A percentile compares a stretch with the other conserved stretches of the same genome.
Evolutionary conservation across 2,329 filamentous ascomycete genomes (phyloP).

Genomic region (Capronia americana): DNA sequence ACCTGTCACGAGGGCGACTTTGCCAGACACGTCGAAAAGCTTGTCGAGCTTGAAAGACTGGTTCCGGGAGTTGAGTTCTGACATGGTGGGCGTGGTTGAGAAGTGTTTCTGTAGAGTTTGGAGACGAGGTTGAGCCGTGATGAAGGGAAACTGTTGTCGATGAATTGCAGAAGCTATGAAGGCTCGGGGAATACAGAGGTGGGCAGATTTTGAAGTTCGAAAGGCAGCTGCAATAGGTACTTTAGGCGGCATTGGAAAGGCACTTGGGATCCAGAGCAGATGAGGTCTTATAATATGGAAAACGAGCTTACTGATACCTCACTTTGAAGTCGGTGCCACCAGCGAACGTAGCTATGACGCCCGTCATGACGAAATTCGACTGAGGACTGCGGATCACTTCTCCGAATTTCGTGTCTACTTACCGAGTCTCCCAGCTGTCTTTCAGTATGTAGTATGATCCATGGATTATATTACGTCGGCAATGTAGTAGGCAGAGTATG

Average conservation of each 20-base stretch:
- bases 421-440: neutral
- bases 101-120: constrained; percentile 32
- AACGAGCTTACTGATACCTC: neutral
- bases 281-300: neutral
- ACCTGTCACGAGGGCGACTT: constrained; percentile 65
- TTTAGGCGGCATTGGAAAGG: neutral
- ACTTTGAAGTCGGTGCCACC: neutral
- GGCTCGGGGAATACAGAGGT: neutral
- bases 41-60: constrained; percentile 47
- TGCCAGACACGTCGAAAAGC: constrained; percentile 62
- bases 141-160: constrained; percentile 6
- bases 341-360: neutral
- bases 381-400: neutral
- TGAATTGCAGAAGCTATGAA: neutral
- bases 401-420: neutral
- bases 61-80: constrained; percentile 29
- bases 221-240: neutral
- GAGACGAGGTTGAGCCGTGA: constrained; percentile 30
- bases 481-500: neutral
- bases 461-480: neutral
- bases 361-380: constrained; percentile 1
- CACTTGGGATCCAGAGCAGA: neutral
- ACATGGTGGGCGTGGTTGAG: constrained; percentile 30
- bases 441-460: neutral
- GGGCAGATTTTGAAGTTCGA: neutral